Percentiles rank a stretch among this genome's conserved stretches.
These are phyloP conservation scores for Phytophthora nicotianae DNA, from an alignment of 352 stramenopile species.

Conservation along the genomic window DNA sequence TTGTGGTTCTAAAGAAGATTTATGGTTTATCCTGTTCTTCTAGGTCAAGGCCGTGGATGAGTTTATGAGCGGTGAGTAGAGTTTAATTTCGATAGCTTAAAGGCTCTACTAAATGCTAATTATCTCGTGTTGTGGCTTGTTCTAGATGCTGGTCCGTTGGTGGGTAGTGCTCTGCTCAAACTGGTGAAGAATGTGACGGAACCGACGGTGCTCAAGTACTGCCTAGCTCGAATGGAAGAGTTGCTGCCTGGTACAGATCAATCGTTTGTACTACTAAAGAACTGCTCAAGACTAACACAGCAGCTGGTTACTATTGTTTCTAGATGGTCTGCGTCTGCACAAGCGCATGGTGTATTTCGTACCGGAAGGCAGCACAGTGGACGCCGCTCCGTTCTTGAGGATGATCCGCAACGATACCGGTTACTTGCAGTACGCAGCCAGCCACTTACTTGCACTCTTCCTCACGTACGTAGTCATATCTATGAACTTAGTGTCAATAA, in stretches of 20 bases:
- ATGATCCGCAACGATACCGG: conserved; percentile 87
- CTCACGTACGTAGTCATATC: conserved; percentile 56
- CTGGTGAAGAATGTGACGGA: conserved; percentile 90
- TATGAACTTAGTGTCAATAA: not conserved
- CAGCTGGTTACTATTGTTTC: not conserved
- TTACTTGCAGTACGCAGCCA: conserved; percentile 86
- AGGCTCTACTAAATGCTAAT: not conserved
- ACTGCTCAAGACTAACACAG: conserved; percentile 1
- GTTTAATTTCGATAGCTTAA: not conserved
- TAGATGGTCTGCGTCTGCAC: conserved; percentile 79
- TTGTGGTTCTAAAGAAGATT: not conserved
- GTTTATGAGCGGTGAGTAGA: conserved; percentile 53
- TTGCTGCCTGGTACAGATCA: conserved; percentile 63
- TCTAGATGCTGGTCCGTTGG: conserved; percentile 63
- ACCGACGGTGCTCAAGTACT: conserved; percentile 87
- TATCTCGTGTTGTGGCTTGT: not conserved
- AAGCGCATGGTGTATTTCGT: conserved; percentile 85
- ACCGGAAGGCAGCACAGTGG: conserved; percentile 70
- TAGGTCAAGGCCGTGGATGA: conserved; percentile 77
- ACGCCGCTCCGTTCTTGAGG: conserved; percentile 80
- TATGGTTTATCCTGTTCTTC: conserved; percentile 15
- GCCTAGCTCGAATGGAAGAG: conserved; percentile 87
- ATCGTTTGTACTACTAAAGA: not conserved
- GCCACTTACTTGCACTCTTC: conserved; percentile 82
- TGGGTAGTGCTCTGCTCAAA: conserved; percentile 78